A percentile compares a stretch with the other conserved stretches of the same genome.
phyloP scores from a whole-genome alignment of 805 yeast species.

The Metschnikowia lunata region DNA sequence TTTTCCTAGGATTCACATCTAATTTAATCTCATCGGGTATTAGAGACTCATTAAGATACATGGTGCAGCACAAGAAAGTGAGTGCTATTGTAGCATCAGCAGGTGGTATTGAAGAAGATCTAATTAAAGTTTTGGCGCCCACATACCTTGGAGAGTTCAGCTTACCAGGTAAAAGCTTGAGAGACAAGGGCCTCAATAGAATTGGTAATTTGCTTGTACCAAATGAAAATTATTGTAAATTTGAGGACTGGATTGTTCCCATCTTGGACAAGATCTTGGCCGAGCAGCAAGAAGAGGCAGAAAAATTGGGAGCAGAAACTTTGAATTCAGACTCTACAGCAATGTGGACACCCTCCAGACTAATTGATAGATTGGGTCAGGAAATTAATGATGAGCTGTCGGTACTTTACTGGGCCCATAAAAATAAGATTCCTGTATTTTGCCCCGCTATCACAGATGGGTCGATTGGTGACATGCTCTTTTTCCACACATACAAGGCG shows the following conservation, averaged over 20 bases:
- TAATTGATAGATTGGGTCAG: conserved; percentile 89
- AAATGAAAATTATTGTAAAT: conserved; percentile 93
- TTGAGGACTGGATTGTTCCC: conserved; percentile 99
- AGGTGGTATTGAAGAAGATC: conserved; percentile 97
- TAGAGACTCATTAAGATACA: conserved; percentile 81
- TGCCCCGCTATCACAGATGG: conserved; percentile 99
- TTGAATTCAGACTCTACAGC: conserved; percentile 60
- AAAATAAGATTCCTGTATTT: conserved; percentile 91
- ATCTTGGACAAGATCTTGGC: conserved; percentile 79
- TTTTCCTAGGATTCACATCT: conserved; percentile 94
- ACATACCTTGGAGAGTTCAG: conserved; percentile 91
- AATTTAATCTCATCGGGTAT: conserved; percentile 92
- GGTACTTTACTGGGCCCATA: conserved; percentile 96
- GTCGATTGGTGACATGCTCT: conserved; percentile 97
- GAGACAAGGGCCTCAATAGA: conserved; percentile 96
- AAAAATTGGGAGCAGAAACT: conserved; percentile 44
- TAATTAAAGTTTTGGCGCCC: conserved; percentile 94
- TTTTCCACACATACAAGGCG: conserved; percentile 95
- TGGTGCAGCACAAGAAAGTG: conserved; percentile 92
- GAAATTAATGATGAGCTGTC: conserved; percentile 93
- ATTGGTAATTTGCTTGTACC: conserved; percentile 97
- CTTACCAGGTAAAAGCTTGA: conserved; percentile 70
- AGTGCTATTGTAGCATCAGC: conserved; percentile 96
- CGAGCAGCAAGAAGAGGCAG: conserved; percentile 75
- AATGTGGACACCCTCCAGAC: conserved; percentile 92